These are phyloP conservation scores for Jamesozyma gamospora DNA, from an alignment of 805 yeast genomes.

Conservation along the genomic window DNA sequence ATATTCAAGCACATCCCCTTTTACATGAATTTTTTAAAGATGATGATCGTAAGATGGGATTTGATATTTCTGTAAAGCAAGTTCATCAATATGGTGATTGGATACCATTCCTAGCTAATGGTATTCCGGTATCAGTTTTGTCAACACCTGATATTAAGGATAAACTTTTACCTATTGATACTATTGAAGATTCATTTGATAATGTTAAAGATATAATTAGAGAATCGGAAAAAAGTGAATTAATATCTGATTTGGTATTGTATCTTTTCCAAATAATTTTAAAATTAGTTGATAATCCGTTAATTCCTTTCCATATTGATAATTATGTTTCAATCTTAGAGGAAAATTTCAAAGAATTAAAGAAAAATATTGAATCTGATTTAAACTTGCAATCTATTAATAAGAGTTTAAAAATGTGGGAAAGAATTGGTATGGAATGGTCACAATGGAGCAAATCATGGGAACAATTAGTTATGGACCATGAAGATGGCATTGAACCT, in stretches of 20 bases:
- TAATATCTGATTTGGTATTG: conserved; percentile 48
- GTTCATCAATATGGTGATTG: conserved; percentile 43
- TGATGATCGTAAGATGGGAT: conserved; percentile 19
- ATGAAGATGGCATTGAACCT: conserved; percentile 59
- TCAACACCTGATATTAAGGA: conserved; percentile 14
- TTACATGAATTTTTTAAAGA: conserved; percentile 40
- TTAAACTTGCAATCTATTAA: conserved; percentile 25
- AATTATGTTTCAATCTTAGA: conserved; percentile 38
- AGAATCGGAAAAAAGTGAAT: conserved; percentile 40
- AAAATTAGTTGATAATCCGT: conserved; percentile 63
- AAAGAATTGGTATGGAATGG: conserved; percentile 37
- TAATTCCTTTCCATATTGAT: conserved; percentile 57
- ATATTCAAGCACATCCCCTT: conserved; percentile 56
- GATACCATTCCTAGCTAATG: conserved; percentile 53
- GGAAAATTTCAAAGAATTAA: conserved; percentile 38
- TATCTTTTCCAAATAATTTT: conserved; percentile 44
- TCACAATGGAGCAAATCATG: conserved; percentile 54
- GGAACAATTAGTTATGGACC: conserved; percentile 41
- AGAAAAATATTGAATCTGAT: conserved; percentile 12
- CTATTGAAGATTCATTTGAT: conserved; percentile 58
- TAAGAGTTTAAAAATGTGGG: conserved; percentile 32
- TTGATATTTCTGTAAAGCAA: conserved; percentile 17
- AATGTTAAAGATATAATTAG: conserved; percentile 35
- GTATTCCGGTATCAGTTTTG: conserved; percentile 36
- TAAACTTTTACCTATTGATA: conserved; percentile 45